Percentiles rank a stretch among this genome's conserved stretches.
Evolutionary conservation across 192 early-diverging fungal species (phyloP).

Genomic region (Phlyctochytrium bullatum): DNA sequence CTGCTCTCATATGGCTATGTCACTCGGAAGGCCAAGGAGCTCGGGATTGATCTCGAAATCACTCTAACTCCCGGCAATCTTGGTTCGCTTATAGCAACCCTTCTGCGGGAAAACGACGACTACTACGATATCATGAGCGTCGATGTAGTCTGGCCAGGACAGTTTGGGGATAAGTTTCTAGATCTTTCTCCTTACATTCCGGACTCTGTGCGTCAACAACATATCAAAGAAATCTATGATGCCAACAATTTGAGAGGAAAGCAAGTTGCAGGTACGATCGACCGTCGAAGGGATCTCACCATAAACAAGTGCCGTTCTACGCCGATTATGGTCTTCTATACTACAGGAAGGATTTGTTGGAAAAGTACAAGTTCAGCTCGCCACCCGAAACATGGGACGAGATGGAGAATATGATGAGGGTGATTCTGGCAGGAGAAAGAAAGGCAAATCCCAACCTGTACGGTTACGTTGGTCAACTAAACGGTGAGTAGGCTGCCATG

Average conservation of each 20-base stretch:
- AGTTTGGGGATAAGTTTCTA: neutral
- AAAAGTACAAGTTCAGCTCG: constrained; percentile 4
- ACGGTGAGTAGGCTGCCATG: constrained; percentile 18
- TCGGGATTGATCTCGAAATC: too few species aligned
- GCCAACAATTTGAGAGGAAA: neutral
- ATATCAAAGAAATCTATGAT: neutral
- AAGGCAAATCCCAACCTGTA: constrained; percentile 9
- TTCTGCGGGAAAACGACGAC: neutral
- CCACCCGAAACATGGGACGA: constrained; percentile 33
- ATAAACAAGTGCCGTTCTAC: constrained; percentile 7
- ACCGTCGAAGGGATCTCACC: neutral
- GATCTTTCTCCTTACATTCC: constrained; percentile 1
- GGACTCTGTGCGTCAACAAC: neutral
- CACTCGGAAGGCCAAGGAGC: too few species aligned
- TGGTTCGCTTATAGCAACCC: neutral
- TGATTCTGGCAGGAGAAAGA: neutral
- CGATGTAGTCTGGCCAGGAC: constrained; percentile 8
- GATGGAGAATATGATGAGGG: constrained; percentile 22
- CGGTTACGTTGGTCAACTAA: constrained; percentile 29
- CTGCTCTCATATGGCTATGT: too few species aligned
- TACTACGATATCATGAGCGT: neutral
- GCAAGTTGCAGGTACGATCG: neutral
- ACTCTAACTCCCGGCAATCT: neutral
- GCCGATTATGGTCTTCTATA: constrained; percentile 12
- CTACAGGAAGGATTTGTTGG: constrained; percentile 15